A percentile compares a stretch with the other conserved stretches of the same genome.
Conservation (phyloP, 257 asterid genomes). For the Handroanthus guayacan region DNA sequence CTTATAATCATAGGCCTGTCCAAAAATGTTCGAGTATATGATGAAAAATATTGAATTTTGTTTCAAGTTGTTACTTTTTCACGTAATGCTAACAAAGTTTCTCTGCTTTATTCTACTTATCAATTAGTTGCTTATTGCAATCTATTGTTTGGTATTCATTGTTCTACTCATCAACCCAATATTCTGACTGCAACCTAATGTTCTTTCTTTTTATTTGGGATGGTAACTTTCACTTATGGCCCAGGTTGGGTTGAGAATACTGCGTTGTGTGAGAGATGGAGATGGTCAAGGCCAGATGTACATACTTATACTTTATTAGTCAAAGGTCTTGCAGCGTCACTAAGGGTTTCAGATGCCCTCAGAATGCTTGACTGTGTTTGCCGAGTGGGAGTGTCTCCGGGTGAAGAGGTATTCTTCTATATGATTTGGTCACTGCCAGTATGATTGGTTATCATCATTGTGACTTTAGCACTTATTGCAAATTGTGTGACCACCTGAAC, state of each 20-base stretch:
- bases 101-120: too few species aligned
- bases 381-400: slow-evolving; percentile 86
- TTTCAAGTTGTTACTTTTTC: slow-evolving; percentile 5
- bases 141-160: background rate
- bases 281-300: slow-evolving; percentile 92
- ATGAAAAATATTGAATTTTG: background rate
- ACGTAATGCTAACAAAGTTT: background rate
- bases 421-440: slow-evolving; percentile 5
- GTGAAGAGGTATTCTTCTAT: slow-evolving; percentile 71
- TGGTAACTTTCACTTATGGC: slow-evolving; percentile 29
- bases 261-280: slow-evolving; percentile 65
- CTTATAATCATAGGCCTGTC: background rate
- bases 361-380: slow-evolving; percentile 69
- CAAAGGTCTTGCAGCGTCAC: slow-evolving; percentile 73
- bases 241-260: slow-evolving; percentile 57
- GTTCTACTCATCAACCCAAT: background rate
- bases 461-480: background rate
- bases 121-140: too few species aligned
- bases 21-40: background rate
- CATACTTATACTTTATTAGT: slow-evolving; percentile 65
- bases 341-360: slow-evolving; percentile 91
- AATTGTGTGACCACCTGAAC: background rate
- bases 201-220: slow-evolving; percentile 17
- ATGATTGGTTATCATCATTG: background rate
- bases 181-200: slow-evolving; percentile 15